These are phyloP conservation scores for Trichoderma koningiopsis DNA, from an alignment of 2,329 filamentous ascomycete genomes.

Conservation along the genomic window DNA sequence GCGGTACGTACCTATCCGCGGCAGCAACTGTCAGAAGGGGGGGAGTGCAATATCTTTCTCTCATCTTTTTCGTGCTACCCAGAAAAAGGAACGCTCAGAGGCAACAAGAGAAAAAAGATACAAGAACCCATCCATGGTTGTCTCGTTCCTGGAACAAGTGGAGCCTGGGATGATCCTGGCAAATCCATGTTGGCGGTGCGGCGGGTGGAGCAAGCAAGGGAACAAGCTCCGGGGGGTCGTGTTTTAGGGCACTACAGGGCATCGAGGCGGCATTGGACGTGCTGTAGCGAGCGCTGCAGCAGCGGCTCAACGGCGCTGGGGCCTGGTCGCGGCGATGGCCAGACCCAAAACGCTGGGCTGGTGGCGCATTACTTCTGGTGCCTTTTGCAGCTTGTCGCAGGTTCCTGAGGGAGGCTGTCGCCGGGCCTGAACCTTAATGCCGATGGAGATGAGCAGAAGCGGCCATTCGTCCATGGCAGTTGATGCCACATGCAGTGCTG, in stretches of 20 bases:
- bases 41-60: not conserved
- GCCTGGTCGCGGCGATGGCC: not conserved
- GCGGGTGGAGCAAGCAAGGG: not conserved
- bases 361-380: not conserved
- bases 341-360: conserved; percentile 24
- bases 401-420: not conserved
- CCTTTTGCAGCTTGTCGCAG: not conserved
- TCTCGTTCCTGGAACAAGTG: conserved; percentile 26
- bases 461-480: not conserved
- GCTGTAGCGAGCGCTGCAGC: not conserved
- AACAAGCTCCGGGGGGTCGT: not conserved
- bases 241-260: not conserved
- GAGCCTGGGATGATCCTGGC: conserved; percentile 8
- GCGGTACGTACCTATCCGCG: not conserved
- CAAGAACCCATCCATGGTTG: not conserved
- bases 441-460: not conserved
- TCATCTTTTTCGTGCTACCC: not conserved
- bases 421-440: conserved; percentile 3
- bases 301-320: not conserved
- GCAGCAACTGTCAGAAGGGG: conserved; percentile 16
- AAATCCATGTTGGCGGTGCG: conserved; percentile 3
- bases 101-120: not conserved
- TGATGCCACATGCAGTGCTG: not conserved
- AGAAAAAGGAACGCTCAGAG: not conserved
- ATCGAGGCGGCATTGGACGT: not conserved